Evolutionary conservation across 139 green algal genomes (phyloP).

Genomic region (Gonium pectorale): DNA sequence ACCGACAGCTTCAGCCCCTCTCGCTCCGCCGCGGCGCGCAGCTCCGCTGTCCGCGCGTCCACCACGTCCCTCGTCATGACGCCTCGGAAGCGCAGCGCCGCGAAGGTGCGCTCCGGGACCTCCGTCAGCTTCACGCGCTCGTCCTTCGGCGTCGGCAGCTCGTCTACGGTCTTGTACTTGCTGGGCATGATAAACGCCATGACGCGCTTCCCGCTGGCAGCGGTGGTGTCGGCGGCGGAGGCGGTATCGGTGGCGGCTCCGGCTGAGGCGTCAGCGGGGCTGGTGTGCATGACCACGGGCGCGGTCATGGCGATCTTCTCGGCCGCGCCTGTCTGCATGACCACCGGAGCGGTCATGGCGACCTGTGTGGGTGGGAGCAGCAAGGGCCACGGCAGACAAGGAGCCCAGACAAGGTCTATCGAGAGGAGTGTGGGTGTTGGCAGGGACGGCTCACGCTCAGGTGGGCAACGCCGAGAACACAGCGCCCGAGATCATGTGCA

Average conservation of each 20-base stretch:
- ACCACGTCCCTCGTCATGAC: not conserved
- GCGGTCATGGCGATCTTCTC: conserved; percentile 28
- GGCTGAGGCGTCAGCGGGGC: not conserved
- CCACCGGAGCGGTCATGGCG: conserved; percentile 44
- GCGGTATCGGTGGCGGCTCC: not conserved
- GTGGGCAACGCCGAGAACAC: no score
- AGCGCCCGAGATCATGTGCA: no score
- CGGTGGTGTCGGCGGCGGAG: not conserved
- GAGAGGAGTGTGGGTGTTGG: no score
- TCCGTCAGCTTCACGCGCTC: not conserved
- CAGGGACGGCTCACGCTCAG: no score
- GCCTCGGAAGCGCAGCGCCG: conserved; percentile 8
- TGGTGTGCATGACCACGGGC: not conserved
- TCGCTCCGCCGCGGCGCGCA: not conserved
- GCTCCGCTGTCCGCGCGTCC: not conserved
- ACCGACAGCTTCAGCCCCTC: conserved; percentile 3
- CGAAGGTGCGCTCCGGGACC: conserved; percentile 39
- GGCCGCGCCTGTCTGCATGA: conserved; percentile 18
- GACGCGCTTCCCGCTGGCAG: not conserved
- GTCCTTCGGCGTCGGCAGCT: conserved; percentile 33
- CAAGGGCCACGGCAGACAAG: no score
- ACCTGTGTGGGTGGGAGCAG: not conserved
- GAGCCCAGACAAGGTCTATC: not conserved
- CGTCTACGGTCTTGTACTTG: conserved; percentile 3
- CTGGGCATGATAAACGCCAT: conserved; percentile 46